Base-by-base conservation (phyloP, 345 rosid species). In the Eucalyptus leucophloia region DNA sequence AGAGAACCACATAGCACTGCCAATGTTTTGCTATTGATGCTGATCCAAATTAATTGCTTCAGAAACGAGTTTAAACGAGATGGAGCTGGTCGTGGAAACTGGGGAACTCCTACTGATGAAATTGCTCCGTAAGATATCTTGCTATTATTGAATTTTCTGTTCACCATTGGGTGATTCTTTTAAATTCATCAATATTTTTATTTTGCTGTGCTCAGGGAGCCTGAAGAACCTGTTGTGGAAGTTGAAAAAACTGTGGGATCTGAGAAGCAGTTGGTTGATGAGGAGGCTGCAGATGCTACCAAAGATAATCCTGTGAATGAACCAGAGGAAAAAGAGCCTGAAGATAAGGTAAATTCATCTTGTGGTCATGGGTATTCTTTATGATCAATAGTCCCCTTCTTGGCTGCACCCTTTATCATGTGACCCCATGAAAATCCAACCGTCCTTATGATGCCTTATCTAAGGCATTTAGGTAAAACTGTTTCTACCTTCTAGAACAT, bases 21-120 rank as follows among this genome's bases (percentile, higher is more conserved):
- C 85, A 21, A 40, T 37, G 47, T 77, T 17, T n/a, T 50, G 26
- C 88, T 50, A 51, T 86, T 11, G 62, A 50, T 86, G 56, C 17
- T 86, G 42, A 24, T 51, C 56, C 30, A 32, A n/a, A 28, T 51
- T 34, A 11, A 12, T 51, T 72, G 89, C 87, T 47, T 49, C 89
- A 98, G 99, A 91, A 93, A 92, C 89, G 99, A 95, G 91, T 6
- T 97, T 85, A 98, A 98, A 89, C 98, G 99, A 7, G 96, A 96
- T 1, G 99, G 99, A 47, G 65, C 98, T 92, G 99, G 99, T 89
- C 95, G 97, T 86, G 98, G 98, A 37, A 98, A 98, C 58, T 98
- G 99, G 99, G 99, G 99, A 94, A 94, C 95, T 88, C 93, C 96
- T 12, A 88, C 92, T 89, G 99, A 96, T 92, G 99, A 96, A 67